A percentile compares a stretch with the other conserved stretches of the same genome.
These are phyloP conservation scores for Gossypium davidsonii DNA, from an alignment of 441 rosid genomes.

Conservation along the genomic window DNA sequence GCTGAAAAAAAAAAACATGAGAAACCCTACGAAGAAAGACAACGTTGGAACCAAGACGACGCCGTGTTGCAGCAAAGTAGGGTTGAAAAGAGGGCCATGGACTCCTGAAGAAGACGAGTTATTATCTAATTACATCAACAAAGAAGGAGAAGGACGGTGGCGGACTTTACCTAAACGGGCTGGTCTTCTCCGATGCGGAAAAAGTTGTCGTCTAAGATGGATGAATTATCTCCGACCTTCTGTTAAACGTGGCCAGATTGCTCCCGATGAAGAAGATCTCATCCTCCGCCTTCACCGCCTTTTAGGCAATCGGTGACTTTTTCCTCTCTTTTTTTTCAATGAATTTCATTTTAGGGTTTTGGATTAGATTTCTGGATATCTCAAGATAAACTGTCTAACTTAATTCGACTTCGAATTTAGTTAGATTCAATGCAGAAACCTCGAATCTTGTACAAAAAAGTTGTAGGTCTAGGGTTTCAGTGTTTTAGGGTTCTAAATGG, in stretches of 20 bases:
- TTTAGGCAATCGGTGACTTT: slow-evolving; percentile 11
- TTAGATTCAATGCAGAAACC: too few relatives aligned
- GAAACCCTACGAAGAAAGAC: slow-evolving; percentile 1
- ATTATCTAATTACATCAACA: slow-evolving; percentile 12
- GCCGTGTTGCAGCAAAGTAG: slow-evolving; percentile 10
- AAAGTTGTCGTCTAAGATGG: slow-evolving; percentile 20
- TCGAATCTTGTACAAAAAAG: too few relatives aligned
- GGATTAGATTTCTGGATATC: too few relatives aligned
- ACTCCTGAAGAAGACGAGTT: slow-evolving; percentile 16
- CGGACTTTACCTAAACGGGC: slow-evolving; percentile 17
- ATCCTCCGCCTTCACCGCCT: slow-evolving; percentile 21
- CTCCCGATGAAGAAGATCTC: slow-evolving; percentile 19
- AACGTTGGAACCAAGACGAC: background rate
- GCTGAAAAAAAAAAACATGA: background rate
- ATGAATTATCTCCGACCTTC: slow-evolving; percentile 19
- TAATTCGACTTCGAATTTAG: too few relatives aligned
- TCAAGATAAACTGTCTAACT: too few relatives aligned
- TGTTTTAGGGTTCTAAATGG: background rate
- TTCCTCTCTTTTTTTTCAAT: too few relatives aligned
- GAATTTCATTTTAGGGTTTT: too few relatives aligned
- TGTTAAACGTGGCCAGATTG: slow-evolving; percentile 15
- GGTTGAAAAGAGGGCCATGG: slow-evolving; percentile 17
- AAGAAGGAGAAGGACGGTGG: slow-evolving; percentile 19
- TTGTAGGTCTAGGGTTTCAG: background rate
- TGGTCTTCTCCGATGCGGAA: slow-evolving; percentile 18